Conservation (phyloP, 1,139 yeast genomes). For the Yamadazyma dendronema region DNA sequence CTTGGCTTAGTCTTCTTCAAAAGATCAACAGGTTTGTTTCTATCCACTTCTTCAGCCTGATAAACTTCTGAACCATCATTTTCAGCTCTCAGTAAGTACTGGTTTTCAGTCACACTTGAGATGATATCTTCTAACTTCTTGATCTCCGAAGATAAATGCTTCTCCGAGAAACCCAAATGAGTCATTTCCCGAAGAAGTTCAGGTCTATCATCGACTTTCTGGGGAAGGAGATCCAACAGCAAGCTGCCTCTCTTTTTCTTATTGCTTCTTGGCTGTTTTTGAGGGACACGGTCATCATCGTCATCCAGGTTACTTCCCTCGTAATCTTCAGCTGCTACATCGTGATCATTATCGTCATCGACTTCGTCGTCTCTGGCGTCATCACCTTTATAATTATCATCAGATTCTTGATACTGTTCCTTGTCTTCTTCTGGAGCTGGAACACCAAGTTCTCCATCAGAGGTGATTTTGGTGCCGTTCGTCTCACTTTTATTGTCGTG, state of each 20-base stretch:
- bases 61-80: not conserved
- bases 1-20: conserved; percentile 54
- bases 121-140: not conserved
- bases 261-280: too few species aligned
- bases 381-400: not conserved
- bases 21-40: conserved; percentile 56
- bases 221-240: too few species aligned
- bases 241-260: too few species aligned
- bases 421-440: too few species aligned
- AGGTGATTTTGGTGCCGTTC: too few species aligned
- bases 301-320: too few species aligned
- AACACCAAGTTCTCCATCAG: too few species aligned
- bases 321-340: too few species aligned
- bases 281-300: too few species aligned
- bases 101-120: not conserved
- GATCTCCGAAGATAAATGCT: not conserved
- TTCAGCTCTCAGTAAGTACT: not conserved
- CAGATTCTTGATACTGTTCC: too few species aligned
- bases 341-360: too few species aligned
- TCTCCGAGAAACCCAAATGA: not conserved
- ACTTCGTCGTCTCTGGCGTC: not conserved
- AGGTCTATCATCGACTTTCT: conserved; percentile 1
- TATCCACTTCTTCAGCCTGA: not conserved
- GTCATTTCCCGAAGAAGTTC: not conserved
- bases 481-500: too few species aligned